Conservation (phyloP, 441 rosid species). For the Pelargonium cotyledonis region DNA sequence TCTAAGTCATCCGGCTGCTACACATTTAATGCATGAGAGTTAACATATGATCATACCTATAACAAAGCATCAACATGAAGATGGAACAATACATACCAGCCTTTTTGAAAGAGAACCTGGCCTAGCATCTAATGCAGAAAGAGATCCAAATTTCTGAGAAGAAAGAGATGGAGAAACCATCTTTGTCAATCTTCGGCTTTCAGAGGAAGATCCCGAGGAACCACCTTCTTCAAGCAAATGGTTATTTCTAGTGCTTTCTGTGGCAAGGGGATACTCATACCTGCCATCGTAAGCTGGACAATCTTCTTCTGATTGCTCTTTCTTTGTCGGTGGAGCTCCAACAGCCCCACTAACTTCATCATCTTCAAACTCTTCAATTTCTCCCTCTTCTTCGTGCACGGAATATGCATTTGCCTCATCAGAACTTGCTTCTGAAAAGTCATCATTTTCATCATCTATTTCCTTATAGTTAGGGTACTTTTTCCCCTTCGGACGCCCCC, state of each 20-base stretch:
- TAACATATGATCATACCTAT: constrained; percentile 19
- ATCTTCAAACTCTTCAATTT: constrained; percentile 71
- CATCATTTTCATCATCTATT: constrained; percentile 87
- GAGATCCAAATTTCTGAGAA: constrained; percentile 90
- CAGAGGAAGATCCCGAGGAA: constrained; percentile 91
- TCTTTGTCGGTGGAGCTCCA: constrained; percentile 45
- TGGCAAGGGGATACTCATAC: constrained; percentile 50
- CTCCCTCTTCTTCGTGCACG: constrained; percentile 87
- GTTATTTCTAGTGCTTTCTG: constrained; percentile 46
- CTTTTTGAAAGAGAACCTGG: constrained; percentile 76
- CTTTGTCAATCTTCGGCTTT: constrained; percentile 50
- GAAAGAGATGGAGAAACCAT: constrained; percentile 75
- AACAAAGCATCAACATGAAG: constrained; percentile 17
- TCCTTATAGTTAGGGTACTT: constrained; percentile 88
- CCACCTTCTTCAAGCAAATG: constrained; percentile 56
- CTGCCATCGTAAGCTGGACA: constrained; percentile 45
- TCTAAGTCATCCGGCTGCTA: constrained; percentile 85
- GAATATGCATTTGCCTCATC: constrained; percentile 81
- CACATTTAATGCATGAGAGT: constrained; percentile 20
- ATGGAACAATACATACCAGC: constrained; percentile 48
- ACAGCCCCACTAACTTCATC: constrained; percentile 72
- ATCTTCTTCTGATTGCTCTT: constrained; percentile 83
- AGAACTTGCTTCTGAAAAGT: constrained; percentile 84
- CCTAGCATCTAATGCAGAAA: constrained; percentile 92
- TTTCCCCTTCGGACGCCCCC: constrained; percentile 93